Conservation (phyloP, 179 eudicot species). For the Carnegiea gigantea region DNA sequence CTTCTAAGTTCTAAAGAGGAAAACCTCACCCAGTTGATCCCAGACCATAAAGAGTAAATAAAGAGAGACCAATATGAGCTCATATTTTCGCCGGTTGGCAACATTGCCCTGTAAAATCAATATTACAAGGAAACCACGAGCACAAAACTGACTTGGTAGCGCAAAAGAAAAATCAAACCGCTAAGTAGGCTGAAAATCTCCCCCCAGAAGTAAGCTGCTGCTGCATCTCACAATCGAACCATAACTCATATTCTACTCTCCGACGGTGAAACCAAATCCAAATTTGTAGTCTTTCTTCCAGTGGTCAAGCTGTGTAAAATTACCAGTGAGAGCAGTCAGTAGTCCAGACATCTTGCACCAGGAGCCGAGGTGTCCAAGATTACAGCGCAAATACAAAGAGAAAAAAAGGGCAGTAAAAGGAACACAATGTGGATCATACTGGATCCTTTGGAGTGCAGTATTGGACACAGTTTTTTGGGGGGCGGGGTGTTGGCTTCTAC, state of each 20-base stretch:
- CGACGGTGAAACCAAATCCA: conserved; percentile 86
- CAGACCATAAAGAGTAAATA: too few species aligned
- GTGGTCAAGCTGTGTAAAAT: conserved; percentile 66
- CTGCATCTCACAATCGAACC: not conserved
- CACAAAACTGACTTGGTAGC: conserved; percentile 15
- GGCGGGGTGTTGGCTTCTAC: not conserved
- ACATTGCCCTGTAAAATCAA: conserved; percentile 17
- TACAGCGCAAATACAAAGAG: not conserved
- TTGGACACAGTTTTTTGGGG: not conserved
- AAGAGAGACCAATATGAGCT: too few species aligned
- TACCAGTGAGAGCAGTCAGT: not conserved
- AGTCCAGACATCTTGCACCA: not conserved
- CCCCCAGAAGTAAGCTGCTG: conserved; percentile 14
- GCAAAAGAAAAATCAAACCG: conserved; percentile 8
- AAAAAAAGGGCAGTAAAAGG: too few species aligned
- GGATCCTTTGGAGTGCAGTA: too few species aligned
- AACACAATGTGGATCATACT: too few species aligned
- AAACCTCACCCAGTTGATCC: too few species aligned
- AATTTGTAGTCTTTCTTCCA: conserved; percentile 91
- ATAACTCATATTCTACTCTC: conserved; percentile 48
- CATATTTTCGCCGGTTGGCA: not conserved
- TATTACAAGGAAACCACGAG: conserved; percentile 5
- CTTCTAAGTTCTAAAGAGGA: too few species aligned
- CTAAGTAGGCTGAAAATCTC: conserved; percentile 1
- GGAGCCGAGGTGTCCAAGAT: not conserved